These are phyloP conservation scores for Maudiozyma turicensis DNA, from an alignment of 805 yeast species.

Conservation along the genomic window DNA sequence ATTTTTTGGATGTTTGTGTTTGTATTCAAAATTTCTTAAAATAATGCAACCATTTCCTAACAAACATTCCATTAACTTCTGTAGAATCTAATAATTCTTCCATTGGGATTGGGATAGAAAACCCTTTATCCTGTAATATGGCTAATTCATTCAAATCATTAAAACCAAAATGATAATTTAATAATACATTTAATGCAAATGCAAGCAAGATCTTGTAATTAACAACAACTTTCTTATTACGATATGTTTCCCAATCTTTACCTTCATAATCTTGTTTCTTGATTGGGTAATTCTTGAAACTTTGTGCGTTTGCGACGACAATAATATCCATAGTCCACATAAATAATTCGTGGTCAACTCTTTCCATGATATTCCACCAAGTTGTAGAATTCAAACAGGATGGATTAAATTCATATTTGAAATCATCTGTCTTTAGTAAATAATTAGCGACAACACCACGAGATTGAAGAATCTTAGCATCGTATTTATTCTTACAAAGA, in stretches of 20 bases:
- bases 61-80: slow-evolving; percentile 18
- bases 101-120: slow-evolving; percentile 24
- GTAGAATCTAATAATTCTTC: slow-evolving; percentile 14
- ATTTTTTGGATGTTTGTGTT: background rate
- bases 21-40: slow-evolving; percentile 21
- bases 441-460: slow-evolving; percentile 28
- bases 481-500: slow-evolving; percentile 21
- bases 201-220: slow-evolving; percentile 36
- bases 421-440: slow-evolving; percentile 24
- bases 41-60: slow-evolving; percentile 29
- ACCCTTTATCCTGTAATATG: slow-evolving; percentile 14
- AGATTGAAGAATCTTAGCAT: slow-evolving; percentile 23
- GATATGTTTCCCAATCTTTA: slow-evolving; percentile 25
- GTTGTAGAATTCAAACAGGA: slow-evolving; percentile 24
- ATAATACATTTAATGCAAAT: slow-evolving; percentile 32
- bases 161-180: slow-evolving; percentile 45
- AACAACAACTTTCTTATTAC: slow-evolving; percentile 28
- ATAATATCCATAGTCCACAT: slow-evolving; percentile 30
- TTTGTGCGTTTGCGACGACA: slow-evolving; percentile 27
- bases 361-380: slow-evolving; percentile 26
- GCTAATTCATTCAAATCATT: slow-evolving; percentile 27
- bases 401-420: slow-evolving; percentile 25
- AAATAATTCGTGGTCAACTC: slow-evolving; percentile 25
- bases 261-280: slow-evolving; percentile 13
- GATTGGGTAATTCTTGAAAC: slow-evolving; percentile 28